Evolutionary conservation across 257 asterid species (phyloP), one percentile per base, ranked within the genome.

Genomic region (Penstemon eatonii): DNA sequence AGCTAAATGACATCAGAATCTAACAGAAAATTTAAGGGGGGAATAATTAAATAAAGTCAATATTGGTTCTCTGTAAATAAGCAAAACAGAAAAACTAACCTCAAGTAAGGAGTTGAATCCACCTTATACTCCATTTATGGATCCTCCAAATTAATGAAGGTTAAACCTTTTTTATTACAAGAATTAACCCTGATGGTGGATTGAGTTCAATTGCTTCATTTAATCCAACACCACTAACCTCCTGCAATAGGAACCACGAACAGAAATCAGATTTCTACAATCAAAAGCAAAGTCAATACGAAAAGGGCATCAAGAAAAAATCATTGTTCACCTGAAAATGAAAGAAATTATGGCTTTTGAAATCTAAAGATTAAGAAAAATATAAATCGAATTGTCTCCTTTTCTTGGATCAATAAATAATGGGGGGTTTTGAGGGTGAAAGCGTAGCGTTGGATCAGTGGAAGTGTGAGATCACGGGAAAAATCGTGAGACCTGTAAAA

Each of bases 21-120:
- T n/a, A 43, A 46, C 19, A 42, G 18, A 51, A 8, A 65, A 6
- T 38, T 42, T 62, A 56, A 50, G 38, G 8, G 11, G 49, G 52
- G 58, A 39, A 73, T 8, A 43, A 51, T 0, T 19, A 18, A 63
- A 13, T 62, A 51, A 70, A 69, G 38, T 9, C 46, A 64, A 67
- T 56, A 4, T 11, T 41, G 64, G 37, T 50, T 41, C 40, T 38
- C 59, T 33, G 63, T 58, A 15, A 40, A 0, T 15, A 8, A 54
- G 19, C 58, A 33, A 6, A 46, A 60, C 36, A 49, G 13, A 8
- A 66, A 12, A 63, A 75, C 78, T 15, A 62, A 89, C 96, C 96
- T 89, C 88, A 78, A 58, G 78, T 80, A 75, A 8, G 95, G 82
- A 82, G 81, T 73, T 59, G 87, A 57, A 68, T 89, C 87, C 65